Evolutionary conservation across 2,329 filamentous ascomycete genomes (phyloP), one percentile per base, ranked within the genome.

Genomic region (Ascochyta koolunga): DNA sequence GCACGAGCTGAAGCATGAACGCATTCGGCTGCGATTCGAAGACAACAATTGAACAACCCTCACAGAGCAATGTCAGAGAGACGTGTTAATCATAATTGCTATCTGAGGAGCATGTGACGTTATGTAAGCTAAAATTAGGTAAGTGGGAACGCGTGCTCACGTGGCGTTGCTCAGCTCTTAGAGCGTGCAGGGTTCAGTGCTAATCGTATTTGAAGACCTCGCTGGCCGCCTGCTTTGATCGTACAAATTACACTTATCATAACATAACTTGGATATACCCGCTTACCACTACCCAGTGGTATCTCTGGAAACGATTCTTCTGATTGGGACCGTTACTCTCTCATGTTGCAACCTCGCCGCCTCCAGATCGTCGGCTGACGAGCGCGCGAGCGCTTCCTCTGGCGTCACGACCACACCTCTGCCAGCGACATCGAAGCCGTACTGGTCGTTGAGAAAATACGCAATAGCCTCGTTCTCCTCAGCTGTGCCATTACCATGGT

Each of bases 391-490:
- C 19, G 44, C 39, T 27, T 42, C 47, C 5, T 29, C 40, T n/a
- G 52, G 29, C 19, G 32, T 45, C 19, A 39, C 32, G 15, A 13
- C 21, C 16, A 46, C 47, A 16, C 43, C 16, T 27, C 41, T 53
- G 15, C 24, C n/a, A 7, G 49, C 29, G 16, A 65, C 47, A 36
- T 65, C 60, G 33, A 62, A 64, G 5, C 47, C 25, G 43, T 64
- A 65, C 16, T 41, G 49, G 24, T 59, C 47, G 21, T 61, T 59
- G 16, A 69, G 50, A 27, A 53, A 68, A 2, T 33, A 47, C 10
- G 57, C 58, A 35, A 69, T 66, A 11, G 56, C 62, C 6, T 52
- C 16, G 29, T 65, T 60, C 41, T 69, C 61, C 25, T 65, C 57
- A 0, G 57, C 56, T 0, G 59, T 59, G 5, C 60, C 60, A 5